A percentile compares a stretch with the other conserved stretches of the same genome.
Evolutionary conservation across 2,329 filamentous ascomycete species (phyloP).

Genomic region (Fusarium stilboides): DNA sequence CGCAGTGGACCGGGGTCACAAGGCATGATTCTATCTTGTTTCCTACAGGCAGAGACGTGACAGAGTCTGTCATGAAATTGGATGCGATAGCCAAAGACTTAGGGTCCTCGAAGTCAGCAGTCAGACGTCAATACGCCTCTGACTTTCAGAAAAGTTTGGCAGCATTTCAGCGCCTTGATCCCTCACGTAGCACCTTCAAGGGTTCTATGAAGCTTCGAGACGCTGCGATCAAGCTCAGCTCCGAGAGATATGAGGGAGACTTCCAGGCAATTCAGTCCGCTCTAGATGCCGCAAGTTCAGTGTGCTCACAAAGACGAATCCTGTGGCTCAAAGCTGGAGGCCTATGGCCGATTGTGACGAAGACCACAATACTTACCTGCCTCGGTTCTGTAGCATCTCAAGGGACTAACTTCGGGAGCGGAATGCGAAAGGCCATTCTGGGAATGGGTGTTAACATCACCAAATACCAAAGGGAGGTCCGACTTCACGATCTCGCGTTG

Average conservation of each 20-base stretch:
- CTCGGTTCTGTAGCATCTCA: slow-evolving; percentile 35
- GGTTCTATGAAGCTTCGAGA: slow-evolving; percentile 12
- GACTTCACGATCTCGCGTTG: slow-evolving; percentile 70
- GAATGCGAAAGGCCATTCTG: slow-evolving; percentile 41
- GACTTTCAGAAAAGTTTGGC: slow-evolving; percentile 42
- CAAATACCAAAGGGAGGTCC: slow-evolving; percentile 49
- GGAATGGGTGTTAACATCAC: slow-evolving; percentile 43
- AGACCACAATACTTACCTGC: slow-evolving; percentile 34
- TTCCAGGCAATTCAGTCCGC: slow-evolving; percentile 29
- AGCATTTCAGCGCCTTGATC: slow-evolving; percentile 37
- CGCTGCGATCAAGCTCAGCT: slow-evolving; percentile 10
- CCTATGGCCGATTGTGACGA: slow-evolving; percentile 47
- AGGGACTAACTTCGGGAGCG: slow-evolving; percentile 38
- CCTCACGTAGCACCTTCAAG: slow-evolving; percentile 1
- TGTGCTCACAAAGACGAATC: slow-evolving; percentile 31
- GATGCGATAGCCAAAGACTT: slow-evolving; percentile 25
- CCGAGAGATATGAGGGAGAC: slow-evolving; percentile 5
- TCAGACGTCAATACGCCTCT: slow-evolving; percentile 38
- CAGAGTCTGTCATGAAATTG: slow-evolving; percentile 19
- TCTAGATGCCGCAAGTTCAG: slow-evolving; percentile 15
- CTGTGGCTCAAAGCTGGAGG: slow-evolving; percentile 45
- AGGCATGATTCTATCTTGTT: slow-evolving; percentile 6
- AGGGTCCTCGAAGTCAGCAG: slow-evolving; percentile 32
- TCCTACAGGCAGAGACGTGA: slow-evolving; percentile 16
- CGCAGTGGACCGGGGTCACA: neutral